Conservation (phyloP, 805 yeast genomes). For the Teunomyces aglyptinius region DNA sequence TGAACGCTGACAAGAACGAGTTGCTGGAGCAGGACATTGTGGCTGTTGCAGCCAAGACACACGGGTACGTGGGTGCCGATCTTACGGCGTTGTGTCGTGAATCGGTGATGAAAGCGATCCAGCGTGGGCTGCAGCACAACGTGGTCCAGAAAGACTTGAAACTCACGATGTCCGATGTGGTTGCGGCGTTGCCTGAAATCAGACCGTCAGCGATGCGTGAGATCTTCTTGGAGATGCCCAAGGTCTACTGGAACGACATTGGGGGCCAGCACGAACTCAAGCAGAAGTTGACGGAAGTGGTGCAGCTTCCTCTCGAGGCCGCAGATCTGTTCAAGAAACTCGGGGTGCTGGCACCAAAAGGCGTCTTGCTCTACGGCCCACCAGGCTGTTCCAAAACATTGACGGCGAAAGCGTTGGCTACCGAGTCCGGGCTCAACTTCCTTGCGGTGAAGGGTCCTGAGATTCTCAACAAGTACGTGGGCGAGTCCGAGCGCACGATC, state of each 20-base stretch:
- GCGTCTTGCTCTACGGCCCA: conserved; percentile 92
- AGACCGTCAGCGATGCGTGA: conserved; percentile 98
- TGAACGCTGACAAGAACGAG: conserved; percentile 45
- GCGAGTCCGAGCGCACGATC: conserved; percentile 92
- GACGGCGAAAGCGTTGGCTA: conserved; percentile 92
- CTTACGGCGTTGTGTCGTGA: conserved; percentile 84
- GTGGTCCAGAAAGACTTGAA: conserved; percentile 36
- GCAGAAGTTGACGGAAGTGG: conserved; percentile 80
- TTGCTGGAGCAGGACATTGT: conserved; percentile 56
- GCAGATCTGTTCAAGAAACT: conserved; percentile 69
- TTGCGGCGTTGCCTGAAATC: conserved; percentile 69
- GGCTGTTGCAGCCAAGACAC: conserved; percentile 73
- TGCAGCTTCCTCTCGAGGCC: conserved; percentile 86
- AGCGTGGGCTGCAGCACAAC: conserved; percentile 46
- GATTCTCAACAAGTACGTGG: conserved; percentile 90
- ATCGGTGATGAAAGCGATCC: conserved; percentile 79
- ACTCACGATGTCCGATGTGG: conserved; percentile 58
- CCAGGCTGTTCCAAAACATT: conserved; percentile 97
- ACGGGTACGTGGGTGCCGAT: conserved; percentile 98
- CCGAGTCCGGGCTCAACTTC: conserved; percentile 92
- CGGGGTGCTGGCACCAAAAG: conserved; percentile 90
- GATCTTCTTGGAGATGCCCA: conserved; percentile 90
- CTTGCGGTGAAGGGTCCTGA: conserved; percentile 97
- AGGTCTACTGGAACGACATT: conserved; percentile 89
- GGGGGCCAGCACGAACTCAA: conserved; percentile 92